Evolutionary conservation across 257 asterid species (phyloP), one percentile per base, ranked within the genome.

Genomic region (Gentiana straminea): DNA sequence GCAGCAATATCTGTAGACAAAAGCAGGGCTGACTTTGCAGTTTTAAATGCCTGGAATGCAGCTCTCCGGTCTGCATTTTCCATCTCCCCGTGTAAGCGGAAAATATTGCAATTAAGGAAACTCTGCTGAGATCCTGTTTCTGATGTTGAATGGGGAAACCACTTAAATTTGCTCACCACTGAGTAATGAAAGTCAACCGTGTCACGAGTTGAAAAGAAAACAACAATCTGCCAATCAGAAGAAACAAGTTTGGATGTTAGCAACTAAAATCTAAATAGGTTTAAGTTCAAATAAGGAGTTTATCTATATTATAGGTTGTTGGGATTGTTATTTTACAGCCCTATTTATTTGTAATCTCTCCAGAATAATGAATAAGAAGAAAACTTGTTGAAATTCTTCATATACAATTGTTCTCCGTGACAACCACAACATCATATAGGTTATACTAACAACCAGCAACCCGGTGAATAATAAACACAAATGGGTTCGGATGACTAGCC

Each of bases 1-100:
- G 98, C 98, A 68, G 86, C 78, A 76, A 92, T 87, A 77, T 92
- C 97, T 10, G 95, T 88, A 46, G 97, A 85, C 52, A 92, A 71
- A 34, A 92, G 85, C 58, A 92, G 89, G 33, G 94, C 97, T 47
- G 96, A 83, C 65, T 87, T 91, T 68, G 69, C 96, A 2, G 84
- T 74, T 79, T 77, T 88, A 68, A 92, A 88, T 9, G 78, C 62
- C 74, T 85, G 89, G 64, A 88, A 88, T 66, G 98, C 69, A 60
- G 82, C 59, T 76, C 87, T 88, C 52, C 98, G 79, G 57, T 92
- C 97, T 61, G 79, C 88, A 3, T 85, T 94, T 58, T 85, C 73
- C 94, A 92, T 92, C 76, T 76, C 84, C 43, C 98, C 98, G 54
- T 92, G 98, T 55, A 89, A 65, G 67, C 87, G 79, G 71, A 85